Base-by-base conservation (phyloP, 768 basidiomycete species). In the Tulasnella sp. region DNA sequence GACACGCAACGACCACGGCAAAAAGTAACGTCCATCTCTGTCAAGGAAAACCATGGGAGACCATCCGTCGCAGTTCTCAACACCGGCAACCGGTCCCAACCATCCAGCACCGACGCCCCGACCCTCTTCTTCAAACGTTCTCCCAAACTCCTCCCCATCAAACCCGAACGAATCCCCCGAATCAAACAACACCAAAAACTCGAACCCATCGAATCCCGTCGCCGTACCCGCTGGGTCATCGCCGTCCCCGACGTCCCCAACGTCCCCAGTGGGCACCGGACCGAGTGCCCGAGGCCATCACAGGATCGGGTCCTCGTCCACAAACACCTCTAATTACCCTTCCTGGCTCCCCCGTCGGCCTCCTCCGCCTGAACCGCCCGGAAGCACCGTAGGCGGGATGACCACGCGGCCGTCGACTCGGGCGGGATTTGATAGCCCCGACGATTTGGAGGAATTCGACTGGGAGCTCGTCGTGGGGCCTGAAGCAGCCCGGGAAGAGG, bases 331-430 rank as follows among this genome's bases (percentile, higher is more conserved):
- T 31, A 67, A 90, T 17, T 94, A 94, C 81, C 93, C 93, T 2
- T 90, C 91, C 31, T 94, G 93, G 93, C 89, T 94, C 1, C 93
- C 93, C 22, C 88, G 85, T 77, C 87, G 93, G 17, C 93, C 93
- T 2, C 89, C 89, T 19, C 91, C 89, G 0, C 93, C 93, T 0
- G 88, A 88, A 9, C 93, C 93, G 3, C 87, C 87, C 3, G 91
- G 91, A 12, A 92, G 91, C 12, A 69, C 70, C 72, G 58, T 31
- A 75, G 45, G 75, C 71, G 34, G 42, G 69, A 70, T 38, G 74
- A 36, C 70, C 29, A 31, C 58, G 52, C 38, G 79, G 37, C 52
- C 73, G 68, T 45, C 77, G 37, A 77, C 75, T 67, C 37, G 64
- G 54, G 31, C 78, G 70, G 39, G 72, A 49, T 45, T 54, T 25